Evolutionary conservation across 2,329 filamentous ascomycete genomes (phyloP).

Genomic region (Colletotrichum sojae): DNA sequence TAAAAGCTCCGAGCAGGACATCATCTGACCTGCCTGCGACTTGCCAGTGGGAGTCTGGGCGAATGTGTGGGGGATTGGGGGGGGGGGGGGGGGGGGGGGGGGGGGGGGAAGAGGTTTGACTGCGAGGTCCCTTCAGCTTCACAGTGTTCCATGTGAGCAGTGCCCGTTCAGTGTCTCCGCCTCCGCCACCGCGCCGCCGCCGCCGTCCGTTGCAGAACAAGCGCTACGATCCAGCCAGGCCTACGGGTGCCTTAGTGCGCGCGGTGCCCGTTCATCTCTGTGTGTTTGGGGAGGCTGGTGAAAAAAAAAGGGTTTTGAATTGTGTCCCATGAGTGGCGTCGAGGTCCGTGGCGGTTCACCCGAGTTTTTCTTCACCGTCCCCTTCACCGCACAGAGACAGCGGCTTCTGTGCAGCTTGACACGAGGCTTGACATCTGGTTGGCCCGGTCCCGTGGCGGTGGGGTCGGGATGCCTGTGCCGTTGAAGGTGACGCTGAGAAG

Average conservation of each 20-base stretch:
- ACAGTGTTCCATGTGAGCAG: too few species aligned
- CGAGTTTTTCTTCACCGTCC: not conserved
- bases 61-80: slow-evolving; percentile 29
- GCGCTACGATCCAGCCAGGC: slow-evolving; percentile 4
- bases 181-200: not conserved
- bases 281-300: slow-evolving; percentile 16
- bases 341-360: slow-evolving; percentile 12
- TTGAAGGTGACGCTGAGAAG: slow-evolving; percentile 11
- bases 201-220: not conserved
- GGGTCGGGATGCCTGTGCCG: slow-evolving; percentile 7
- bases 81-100: slow-evolving; percentile 14
- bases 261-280: too few species aligned
- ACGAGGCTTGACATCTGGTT: slow-evolving; percentile 21
- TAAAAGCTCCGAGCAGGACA: slow-evolving; percentile 34
- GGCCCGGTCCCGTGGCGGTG: slow-evolving; percentile 6
- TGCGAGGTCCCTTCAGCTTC: not conserved
- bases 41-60: not conserved
- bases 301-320: slow-evolving; percentile 24
- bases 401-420: slow-evolving; percentile 14
- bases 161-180: too few species aligned
- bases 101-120: slow-evolving; percentile 16
- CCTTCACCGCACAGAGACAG: slow-evolving; percentile 23
- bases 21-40: slow-evolving; percentile 32
- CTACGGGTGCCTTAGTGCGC: not conserved
- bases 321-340: slow-evolving; percentile 28